Conservation (phyloP, 192 early-diverging fungal species). For the Gigaspora rosea region DNA sequence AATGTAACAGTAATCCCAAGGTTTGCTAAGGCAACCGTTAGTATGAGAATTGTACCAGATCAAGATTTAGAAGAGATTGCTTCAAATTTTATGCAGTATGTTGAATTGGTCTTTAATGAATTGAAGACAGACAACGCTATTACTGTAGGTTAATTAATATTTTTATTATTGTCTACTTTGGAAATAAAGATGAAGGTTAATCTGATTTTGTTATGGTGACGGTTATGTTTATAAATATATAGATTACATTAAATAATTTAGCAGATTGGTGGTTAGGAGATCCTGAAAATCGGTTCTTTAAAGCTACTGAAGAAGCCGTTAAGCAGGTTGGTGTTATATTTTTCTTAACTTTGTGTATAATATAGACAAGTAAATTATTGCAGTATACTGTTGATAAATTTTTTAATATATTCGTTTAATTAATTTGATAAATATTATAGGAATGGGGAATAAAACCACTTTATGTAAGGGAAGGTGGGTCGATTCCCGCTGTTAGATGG, state of each 20-base stretch:
- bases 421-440: background rate
- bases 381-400: too few species aligned
- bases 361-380: background rate
- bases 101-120: slow-evolving; percentile 53
- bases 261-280: slow-evolving; percentile 81
- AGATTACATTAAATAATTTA: slow-evolving; percentile 63
- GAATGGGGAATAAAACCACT: slow-evolving; percentile 66
- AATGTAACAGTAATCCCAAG: slow-evolving; percentile 74
- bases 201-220: slow-evolving; percentile 8
- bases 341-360: background rate
- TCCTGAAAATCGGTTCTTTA: slow-evolving; percentile 62
- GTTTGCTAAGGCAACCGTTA: slow-evolving; percentile 64
- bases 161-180: slow-evolving; percentile 2
- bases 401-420: too few species aligned
- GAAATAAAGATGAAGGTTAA: too few species aligned
- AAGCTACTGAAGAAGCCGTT: slow-evolving; percentile 68
- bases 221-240: slow-evolving; percentile 28
- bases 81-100: slow-evolving; percentile 55
- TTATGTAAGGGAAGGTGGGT: slow-evolving; percentile 77
- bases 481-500: slow-evolving; percentile 75
- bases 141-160: slow-evolving; percentile 35
- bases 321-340: slow-evolving; percentile 32
- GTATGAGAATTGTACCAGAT: slow-evolving; percentile 77
- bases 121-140: slow-evolving; percentile 52
- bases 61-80: slow-evolving; percentile 67